Evolutionary conservation across 2,329 filamentous ascomycete genomes (phyloP).

Genomic region (Phialophora macrospora): DNA sequence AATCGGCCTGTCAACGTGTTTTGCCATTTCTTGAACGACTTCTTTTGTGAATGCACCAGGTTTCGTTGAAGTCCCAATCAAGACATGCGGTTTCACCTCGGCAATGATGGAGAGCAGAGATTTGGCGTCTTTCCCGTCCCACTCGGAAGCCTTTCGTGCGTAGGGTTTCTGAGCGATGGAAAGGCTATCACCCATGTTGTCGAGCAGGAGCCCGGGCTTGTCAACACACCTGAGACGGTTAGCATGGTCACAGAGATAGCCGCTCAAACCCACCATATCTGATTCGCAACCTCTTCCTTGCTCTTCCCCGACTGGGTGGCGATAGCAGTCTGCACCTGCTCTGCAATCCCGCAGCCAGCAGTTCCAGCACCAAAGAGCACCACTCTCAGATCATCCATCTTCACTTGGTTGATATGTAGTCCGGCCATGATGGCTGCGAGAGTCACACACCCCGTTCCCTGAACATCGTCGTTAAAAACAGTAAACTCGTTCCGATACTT

Average conservation of each 20-base stretch:
- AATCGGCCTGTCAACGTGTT: slow-evolving; percentile 72
- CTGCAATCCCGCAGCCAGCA: slow-evolving; percentile 83
- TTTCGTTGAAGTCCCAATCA: slow-evolving; percentile 82
- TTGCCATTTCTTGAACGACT: slow-evolving; percentile 75
- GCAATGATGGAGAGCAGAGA: slow-evolving; percentile 71
- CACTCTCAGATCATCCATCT: slow-evolving; percentile 70
- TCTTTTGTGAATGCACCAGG: slow-evolving; percentile 77
- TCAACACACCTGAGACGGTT: slow-evolving; percentile 67
- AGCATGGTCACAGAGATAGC: not conserved
- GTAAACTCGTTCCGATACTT: slow-evolving; percentile 73
- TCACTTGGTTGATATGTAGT: slow-evolving; percentile 69
- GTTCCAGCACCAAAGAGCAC: slow-evolving; percentile 81
- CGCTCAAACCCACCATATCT: slow-evolving; percentile 63
- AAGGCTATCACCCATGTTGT: slow-evolving; percentile 63
- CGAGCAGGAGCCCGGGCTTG: slow-evolving; percentile 75
- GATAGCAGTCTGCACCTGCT: slow-evolving; percentile 81
- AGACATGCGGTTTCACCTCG: slow-evolving; percentile 74
- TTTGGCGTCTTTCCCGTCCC: slow-evolving; percentile 53
- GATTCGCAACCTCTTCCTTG: slow-evolving; percentile 74
- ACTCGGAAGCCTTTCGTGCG: slow-evolving; percentile 60
- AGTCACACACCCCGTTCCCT: slow-evolving; percentile 86
- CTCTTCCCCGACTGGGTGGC: slow-evolving; percentile 68
- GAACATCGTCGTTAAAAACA: slow-evolving; percentile 91
- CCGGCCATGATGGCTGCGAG: slow-evolving; percentile 80
- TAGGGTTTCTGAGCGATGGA: slow-evolving; percentile 71